Evolutionary conservation across 177 flowering plant genomes (phyloP), one percentile per base, ranked within the genome.

Genomic region (Tripterygium wilfordii): DNA sequence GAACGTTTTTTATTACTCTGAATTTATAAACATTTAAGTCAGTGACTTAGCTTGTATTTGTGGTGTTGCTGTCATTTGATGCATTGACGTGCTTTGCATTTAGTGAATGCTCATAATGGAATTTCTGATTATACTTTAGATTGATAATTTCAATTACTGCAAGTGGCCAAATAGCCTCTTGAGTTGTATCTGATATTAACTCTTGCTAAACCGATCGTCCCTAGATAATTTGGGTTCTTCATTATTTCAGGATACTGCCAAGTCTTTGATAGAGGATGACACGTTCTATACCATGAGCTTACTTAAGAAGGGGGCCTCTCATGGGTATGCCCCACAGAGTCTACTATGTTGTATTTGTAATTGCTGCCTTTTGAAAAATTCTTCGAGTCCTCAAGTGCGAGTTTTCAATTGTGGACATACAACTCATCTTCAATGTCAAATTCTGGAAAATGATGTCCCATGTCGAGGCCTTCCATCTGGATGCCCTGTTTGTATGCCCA

Each of bases 361-460:
- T 52, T 67, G 78, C 60, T 62, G 36, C 31, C 77, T 89, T 24
- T 47, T 64, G 48, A 89, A 79, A 60, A 66, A 60, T 35, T 61
- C 77, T 10, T 52, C 80, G 3, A 45, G 51, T 46, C 67, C 79
- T 36, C 60, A 74, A 10, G 61, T 92, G 58, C 80, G 83, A 45
- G 67, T 92, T 43, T 92, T 77, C 63, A 77, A 38, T 50, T 92
- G 99, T 63, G 97, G 99, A 51, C 99, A 92, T 72, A 80, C 88
- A 53, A 74, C 78, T 43, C 99, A 92, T 81, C 63, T 76, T 43
- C 84, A 74, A 17, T 92, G 99, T 48, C 85, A 84, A 64, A 60
- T 60, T 55, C 62, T 62, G 37, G 95, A 75, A 49, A 75, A 58
- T 37, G 85, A 57, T 47, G 27, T 63, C 23, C 68, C 76, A 39